Percentiles rank a stretch among this genome's conserved stretches.
phyloP scores from a whole-genome alignment of 805 yeast species.

The Ogataea ganodermae region DNA sequence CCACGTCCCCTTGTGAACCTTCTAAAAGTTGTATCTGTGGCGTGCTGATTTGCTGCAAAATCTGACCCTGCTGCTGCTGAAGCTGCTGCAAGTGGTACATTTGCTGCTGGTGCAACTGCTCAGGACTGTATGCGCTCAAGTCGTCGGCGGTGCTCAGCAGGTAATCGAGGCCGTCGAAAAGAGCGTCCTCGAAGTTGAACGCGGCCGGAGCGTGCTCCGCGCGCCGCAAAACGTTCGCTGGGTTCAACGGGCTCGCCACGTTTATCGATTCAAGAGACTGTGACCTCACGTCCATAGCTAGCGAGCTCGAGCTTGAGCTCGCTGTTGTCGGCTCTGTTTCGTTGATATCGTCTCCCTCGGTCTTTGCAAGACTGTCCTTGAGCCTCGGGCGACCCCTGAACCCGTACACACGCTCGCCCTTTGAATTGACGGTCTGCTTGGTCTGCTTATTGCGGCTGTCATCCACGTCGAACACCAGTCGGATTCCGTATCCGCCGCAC shows the following conservation, averaged over 20 bases:
- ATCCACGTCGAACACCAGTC: slow-evolving; percentile 52
- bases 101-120: slow-evolving; percentile 20
- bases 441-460: slow-evolving; percentile 39
- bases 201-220: background rate
- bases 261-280: too few relatives aligned
- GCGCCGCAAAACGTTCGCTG: background rate
- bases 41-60: slow-evolving; percentile 17
- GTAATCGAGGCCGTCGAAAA: slow-evolving; percentile 36
- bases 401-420: slow-evolving; percentile 42
- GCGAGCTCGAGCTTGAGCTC: background rate
- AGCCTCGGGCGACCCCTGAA: slow-evolving; percentile 47
- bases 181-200: slow-evolving; percentile 33
- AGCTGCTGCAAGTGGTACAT: slow-evolving; percentile 20
- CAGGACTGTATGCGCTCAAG: slow-evolving; percentile 16
- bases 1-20: slow-evolving; percentile 1
- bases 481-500: slow-evolving; percentile 54
- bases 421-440: slow-evolving; percentile 21
- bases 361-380: slow-evolving; percentile 33
- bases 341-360: background rate
- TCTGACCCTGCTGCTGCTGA: slow-evolving; percentile 23
- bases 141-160: slow-evolving; percentile 28
- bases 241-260: background rate
- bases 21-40: slow-evolving; percentile 15
- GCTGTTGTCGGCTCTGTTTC: background rate
- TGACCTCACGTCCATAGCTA: background rate